Evolutionary conservation across 2,329 filamentous ascomycete species (phyloP), one percentile per base, ranked within the genome.

Genomic region (Penicillium sp.): DNA sequence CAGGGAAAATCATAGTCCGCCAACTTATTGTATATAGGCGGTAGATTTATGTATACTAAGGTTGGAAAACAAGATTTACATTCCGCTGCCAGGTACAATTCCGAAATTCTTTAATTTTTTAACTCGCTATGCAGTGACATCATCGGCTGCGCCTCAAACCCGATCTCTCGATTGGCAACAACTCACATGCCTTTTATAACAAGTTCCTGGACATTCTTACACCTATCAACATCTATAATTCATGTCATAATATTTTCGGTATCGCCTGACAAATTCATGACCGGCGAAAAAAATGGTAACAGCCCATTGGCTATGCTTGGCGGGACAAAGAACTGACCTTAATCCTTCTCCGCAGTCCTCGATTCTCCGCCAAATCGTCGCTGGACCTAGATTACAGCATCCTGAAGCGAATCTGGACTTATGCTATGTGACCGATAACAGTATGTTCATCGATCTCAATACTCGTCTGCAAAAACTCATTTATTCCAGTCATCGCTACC

Each of bases 391-490:
- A 64, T 82, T 88, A 58, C 86, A 88, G 67, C 93, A 98, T 72
- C 84, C 90, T 29, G 93, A 97, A 79, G 89, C 93, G 8, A 90
- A 90, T 6, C 83, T 99, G 26, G 95, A 99, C 73, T 84, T 99
- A 45, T 98, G 93, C 81, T 99, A 99, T 76, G 93, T 98, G 35
- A 96, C 92, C 0, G 87, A 93, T 68, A 86, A 90, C 68, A 90
- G 73, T 79, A 65, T 66, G 56, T 42, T 22, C 21, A 29, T 2
- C 22, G 19, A 29, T 29, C 24, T 16, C 29, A 21, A 37, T 16
- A 19, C 35, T 19, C 4, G 26, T 8, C 13, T 8, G n/a, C 35
- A 1, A 35, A 24, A 22, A 45, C n/a, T 46, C 29, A 35, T 42
- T 14, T 21, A n/a, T 49, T 14, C 39, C 48, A 83, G 81, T 87